phyloP scores from a whole-genome alignment of 2,329 filamentous ascomycete species.

The Pseudopyricularia javanii region DNA sequence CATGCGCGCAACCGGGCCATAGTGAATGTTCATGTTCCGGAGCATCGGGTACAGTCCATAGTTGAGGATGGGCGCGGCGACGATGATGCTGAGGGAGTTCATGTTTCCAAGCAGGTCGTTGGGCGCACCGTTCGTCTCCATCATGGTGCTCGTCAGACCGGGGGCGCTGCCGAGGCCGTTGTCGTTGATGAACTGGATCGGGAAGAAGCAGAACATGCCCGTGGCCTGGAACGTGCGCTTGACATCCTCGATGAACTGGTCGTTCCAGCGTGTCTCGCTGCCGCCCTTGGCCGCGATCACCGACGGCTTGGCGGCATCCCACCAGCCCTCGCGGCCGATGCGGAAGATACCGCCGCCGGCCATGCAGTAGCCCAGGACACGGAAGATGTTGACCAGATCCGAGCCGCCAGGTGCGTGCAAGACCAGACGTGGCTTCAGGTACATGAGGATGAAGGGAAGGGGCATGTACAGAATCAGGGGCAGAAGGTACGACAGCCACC shows the following conservation, averaged over 20 bases:
- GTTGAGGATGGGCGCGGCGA: slow-evolving; percentile 41
- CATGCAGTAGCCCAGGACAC: slow-evolving; percentile 25
- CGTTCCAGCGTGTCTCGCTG: slow-evolving; percentile 15
- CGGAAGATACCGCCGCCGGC: slow-evolving; percentile 23
- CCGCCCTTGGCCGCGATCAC: slow-evolving; percentile 21
- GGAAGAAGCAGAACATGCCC: slow-evolving; percentile 35
- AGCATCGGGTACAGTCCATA: slow-evolving; percentile 45
- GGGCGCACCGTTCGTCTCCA: slow-evolving; percentile 36
- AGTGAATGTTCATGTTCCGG: slow-evolving; percentile 34
- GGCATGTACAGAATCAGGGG: slow-evolving; percentile 26
- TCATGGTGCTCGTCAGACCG: slow-evolving; percentile 32
- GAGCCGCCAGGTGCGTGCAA: slow-evolving; percentile 31
- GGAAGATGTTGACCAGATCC: slow-evolving; percentile 29
- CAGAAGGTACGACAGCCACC: slow-evolving; percentile 54
- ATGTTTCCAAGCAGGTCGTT: slow-evolving; percentile 51
- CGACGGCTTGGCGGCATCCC: slow-evolving; percentile 14
- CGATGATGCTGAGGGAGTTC: slow-evolving; percentile 45
- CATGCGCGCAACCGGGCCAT: slow-evolving; percentile 46
- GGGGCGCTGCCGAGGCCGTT: slow-evolving; percentile 37
- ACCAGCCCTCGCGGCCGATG: slow-evolving; percentile 22
- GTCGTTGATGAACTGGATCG: slow-evolving; percentile 30
- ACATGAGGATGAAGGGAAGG: slow-evolving; percentile 27
- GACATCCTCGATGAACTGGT: slow-evolving; percentile 40
- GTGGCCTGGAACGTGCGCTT: slow-evolving; percentile 33
- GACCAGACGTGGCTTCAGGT: slow-evolving; percentile 26